phyloP scores from a whole-genome alignment of 495 filamentous ascomycete genomes.

The Penicillium canariense region DNA sequence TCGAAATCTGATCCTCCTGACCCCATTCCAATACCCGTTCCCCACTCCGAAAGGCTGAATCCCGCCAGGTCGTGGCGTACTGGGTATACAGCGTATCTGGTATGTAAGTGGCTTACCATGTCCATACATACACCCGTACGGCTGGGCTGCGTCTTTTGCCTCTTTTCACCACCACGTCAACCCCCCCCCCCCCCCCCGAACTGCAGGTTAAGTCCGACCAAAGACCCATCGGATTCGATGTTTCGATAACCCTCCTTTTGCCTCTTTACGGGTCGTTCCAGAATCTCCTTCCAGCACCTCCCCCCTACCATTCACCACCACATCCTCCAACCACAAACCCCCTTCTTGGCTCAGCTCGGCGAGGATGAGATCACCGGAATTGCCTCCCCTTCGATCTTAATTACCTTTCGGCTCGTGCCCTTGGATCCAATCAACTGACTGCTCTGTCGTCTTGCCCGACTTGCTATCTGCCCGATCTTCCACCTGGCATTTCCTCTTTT shows the following conservation, averaged over 20 bases:
- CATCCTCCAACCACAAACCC: not conserved
- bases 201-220: conserved; percentile 21
- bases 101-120: conserved; percentile 7
- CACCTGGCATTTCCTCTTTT: conserved; percentile 9
- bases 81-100: not conserved
- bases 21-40: too few species aligned
- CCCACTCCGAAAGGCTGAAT: too few species aligned
- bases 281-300: conserved; percentile 2
- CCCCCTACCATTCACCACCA: conserved; percentile 1
- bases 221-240: conserved; percentile 11
- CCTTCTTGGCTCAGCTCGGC: conserved; percentile 19
- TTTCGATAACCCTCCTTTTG: conserved; percentile 17
- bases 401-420: conserved; percentile 6
- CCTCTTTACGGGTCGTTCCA: conserved; percentile 11
- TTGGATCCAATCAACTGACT: conserved; percentile 19
- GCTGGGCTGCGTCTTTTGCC: conserved; percentile 9
- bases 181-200: conserved; percentile 1
- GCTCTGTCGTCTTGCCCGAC: conserved; percentile 19
- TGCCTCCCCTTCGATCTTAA: conserved; percentile 19
- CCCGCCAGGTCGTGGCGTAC: too few species aligned
- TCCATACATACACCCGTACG: conserved; percentile 14
- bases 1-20: too few species aligned
- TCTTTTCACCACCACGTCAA: conserved; percentile 17
- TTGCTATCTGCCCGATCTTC: conserved; percentile 16
- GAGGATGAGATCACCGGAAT: conserved; percentile 27